Conservation (phyloP, 495 filamentous ascomycete species). For the Aspergillus incahuasiensis region DNA sequence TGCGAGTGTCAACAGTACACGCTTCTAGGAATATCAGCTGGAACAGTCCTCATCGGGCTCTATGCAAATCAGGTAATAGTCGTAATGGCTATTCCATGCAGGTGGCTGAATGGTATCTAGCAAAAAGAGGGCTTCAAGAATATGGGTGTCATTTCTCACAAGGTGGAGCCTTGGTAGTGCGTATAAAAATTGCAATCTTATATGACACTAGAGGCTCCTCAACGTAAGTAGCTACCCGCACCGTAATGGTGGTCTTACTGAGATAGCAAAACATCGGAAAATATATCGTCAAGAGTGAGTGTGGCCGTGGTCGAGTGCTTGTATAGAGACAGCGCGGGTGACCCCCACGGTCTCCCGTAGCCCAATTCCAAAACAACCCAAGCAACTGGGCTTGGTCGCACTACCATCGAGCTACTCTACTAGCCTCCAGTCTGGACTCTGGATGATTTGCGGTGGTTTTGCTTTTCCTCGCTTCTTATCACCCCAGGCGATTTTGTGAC, state of each 20-base stretch:
- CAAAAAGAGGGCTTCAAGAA: neutral
- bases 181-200: neutral
- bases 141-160: neutral
- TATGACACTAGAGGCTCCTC: neutral
- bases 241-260: too few species aligned
- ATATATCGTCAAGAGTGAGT: too few species aligned
- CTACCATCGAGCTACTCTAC: neutral
- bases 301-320: neutral
- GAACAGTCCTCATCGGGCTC: neutral
- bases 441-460: neutral
- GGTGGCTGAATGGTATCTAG: neutral
- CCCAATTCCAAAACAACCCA: neutral
- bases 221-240: too few species aligned
- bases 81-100: neutral
- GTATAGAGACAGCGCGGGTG: neutral
- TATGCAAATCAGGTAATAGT: neutral
- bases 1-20: neutral
- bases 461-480: neutral
- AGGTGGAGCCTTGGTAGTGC: neutral
- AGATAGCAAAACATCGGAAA: too few species aligned
- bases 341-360: neutral
- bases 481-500: neutral
- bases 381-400: neutral
- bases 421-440: neutral
- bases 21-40: neutral